A percentile compares a stretch with the other conserved stretches of the same genome.
Conservation (phyloP, 139 green algal species). For the Zygnema cylindricum region DNA sequence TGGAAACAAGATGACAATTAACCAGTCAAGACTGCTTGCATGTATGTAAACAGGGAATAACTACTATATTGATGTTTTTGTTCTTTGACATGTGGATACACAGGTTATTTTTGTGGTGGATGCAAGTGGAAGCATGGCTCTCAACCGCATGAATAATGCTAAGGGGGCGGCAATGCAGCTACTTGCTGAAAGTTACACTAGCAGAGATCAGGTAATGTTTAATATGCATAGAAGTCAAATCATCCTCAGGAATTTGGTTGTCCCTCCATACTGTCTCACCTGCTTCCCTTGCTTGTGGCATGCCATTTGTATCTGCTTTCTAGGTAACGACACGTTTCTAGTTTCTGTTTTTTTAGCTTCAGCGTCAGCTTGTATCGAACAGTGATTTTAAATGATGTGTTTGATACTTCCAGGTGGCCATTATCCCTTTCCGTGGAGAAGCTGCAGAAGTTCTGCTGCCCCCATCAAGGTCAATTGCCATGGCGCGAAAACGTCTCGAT, state of each 20-base stretch:
- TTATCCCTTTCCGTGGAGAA: slow-evolving; percentile 98
- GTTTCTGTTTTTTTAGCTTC: no score
- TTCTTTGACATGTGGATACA: slow-evolving; percentile 23
- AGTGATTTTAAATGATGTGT: no score
- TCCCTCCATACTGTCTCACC: no score
- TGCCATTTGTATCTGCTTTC: no score
- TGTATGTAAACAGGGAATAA: no score
- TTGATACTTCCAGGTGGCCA: slow-evolving; percentile 80
- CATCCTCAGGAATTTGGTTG: no score
- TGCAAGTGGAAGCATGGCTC: slow-evolving; percentile 88
- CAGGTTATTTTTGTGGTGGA: slow-evolving; percentile 72
- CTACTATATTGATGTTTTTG: background rate
- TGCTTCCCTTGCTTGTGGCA: no score
- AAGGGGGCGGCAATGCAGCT: slow-evolving; percentile 96
- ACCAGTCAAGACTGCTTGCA: no score
- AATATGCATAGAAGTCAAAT: no score
- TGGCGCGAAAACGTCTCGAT: slow-evolving; percentile 93
- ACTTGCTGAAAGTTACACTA: slow-evolving; percentile 91
- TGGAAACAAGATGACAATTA: no score
- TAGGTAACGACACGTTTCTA: no score
- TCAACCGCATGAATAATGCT: slow-evolving; percentile 97
- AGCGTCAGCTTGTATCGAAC: no score
- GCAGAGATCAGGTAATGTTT: slow-evolving; percentile 89
- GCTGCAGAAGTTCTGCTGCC: slow-evolving; percentile 97
- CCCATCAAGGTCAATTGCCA: slow-evolving; percentile 96